A percentile compares a stretch with the other conserved stretches of the same genome.
phyloP scores from a whole-genome alignment of 2,329 filamentous ascomycete genomes.

The Colletotrichum tamarilloi region DNA sequence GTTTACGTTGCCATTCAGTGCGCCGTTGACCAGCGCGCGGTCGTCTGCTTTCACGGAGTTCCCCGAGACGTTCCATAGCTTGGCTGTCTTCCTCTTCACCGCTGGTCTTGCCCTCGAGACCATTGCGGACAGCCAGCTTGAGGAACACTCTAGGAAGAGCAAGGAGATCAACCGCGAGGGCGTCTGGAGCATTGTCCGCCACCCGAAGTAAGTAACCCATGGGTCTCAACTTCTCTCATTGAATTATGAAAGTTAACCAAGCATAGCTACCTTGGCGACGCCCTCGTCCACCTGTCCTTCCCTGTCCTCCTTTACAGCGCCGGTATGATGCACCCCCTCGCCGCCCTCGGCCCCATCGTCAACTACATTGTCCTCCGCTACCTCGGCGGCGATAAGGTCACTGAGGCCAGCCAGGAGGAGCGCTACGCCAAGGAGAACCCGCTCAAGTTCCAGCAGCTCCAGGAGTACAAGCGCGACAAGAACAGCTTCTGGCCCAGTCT shows the following conservation, averaged over 20 bases:
- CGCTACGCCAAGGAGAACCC: conserved; percentile 62
- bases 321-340: conserved; percentile 64
- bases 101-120: conserved; percentile 67
- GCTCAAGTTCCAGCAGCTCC: conserved; percentile 63
- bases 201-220: conserved; percentile 65
- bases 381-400: conserved; percentile 66
- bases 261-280: conserved; percentile 67
- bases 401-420: conserved; percentile 61
- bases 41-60: conserved; percentile 27
- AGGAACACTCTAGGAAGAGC: conserved; percentile 49
- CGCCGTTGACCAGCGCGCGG: conserved; percentile 40
- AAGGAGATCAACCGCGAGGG: conserved; percentile 61
- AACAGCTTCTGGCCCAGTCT: conserved; percentile 70
- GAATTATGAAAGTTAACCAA: not conserved
- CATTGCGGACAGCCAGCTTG: conserved; percentile 67
- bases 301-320: conserved; percentile 66
- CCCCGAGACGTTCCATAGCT: conserved; percentile 44
- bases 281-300: conserved; percentile 69
- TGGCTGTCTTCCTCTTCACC: conserved; percentile 66
- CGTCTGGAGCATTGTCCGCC: conserved; percentile 70
- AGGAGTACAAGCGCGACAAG: conserved; percentile 62
- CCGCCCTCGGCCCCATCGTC: conserved; percentile 64
- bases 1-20: conserved; percentile 66
- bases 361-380: conserved; percentile 70
- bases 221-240: not conserved